These are phyloP conservation scores for Persicaria tinctoria DNA, from an alignment of 148 eudicot species.

Conservation along the genomic window DNA sequence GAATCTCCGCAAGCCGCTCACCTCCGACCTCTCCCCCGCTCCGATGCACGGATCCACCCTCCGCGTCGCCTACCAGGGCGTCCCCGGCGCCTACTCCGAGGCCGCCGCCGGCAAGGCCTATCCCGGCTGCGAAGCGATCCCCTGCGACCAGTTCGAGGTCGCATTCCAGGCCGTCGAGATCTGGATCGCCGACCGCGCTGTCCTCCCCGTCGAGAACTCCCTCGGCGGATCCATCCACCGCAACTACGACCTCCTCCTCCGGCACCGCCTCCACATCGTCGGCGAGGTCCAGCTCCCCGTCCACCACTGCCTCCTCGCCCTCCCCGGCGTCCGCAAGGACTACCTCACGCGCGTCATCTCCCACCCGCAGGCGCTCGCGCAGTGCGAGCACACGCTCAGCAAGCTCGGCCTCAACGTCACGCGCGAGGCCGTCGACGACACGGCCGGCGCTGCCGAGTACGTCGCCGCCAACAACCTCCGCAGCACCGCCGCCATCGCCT, in stretches of 20 bases:
- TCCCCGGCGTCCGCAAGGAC: slow-evolving; percentile 73
- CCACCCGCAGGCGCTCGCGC: slow-evolving; percentile 83
- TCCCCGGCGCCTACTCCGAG: slow-evolving; percentile 90
- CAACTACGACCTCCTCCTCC: slow-evolving; percentile 57
- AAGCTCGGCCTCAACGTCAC: slow-evolving; percentile 57
- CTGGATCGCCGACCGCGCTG: slow-evolving; percentile 72
- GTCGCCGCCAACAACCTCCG: slow-evolving; percentile 51
- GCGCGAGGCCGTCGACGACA: slow-evolving; percentile 84
- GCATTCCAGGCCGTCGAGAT: slow-evolving; percentile 89
- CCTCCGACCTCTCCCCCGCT: slow-evolving; percentile 55
- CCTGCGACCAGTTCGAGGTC: slow-evolving; percentile 88
- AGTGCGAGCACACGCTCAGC: slow-evolving; percentile 77
- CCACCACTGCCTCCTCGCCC: slow-evolving; percentile 73
- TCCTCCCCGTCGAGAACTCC: slow-evolving; percentile 58
- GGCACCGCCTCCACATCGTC: slow-evolving; percentile 65
- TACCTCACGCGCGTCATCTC: slow-evolving; percentile 63
- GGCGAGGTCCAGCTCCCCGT: slow-evolving; percentile 90
- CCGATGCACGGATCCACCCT: slow-evolving; percentile 78
- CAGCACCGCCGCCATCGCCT: slow-evolving; percentile 86
- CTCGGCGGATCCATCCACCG: slow-evolving; percentile 69
- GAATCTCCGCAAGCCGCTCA: slow-evolving; percentile 56
- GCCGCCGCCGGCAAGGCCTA: slow-evolving; percentile 89
- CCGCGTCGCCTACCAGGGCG: slow-evolving; percentile 92
- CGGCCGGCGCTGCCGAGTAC: slow-evolving; percentile 88
- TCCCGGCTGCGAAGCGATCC: slow-evolving; percentile 75